Conservation (phyloP, 441 rosid species). For the Melianthus villosus region DNA sequence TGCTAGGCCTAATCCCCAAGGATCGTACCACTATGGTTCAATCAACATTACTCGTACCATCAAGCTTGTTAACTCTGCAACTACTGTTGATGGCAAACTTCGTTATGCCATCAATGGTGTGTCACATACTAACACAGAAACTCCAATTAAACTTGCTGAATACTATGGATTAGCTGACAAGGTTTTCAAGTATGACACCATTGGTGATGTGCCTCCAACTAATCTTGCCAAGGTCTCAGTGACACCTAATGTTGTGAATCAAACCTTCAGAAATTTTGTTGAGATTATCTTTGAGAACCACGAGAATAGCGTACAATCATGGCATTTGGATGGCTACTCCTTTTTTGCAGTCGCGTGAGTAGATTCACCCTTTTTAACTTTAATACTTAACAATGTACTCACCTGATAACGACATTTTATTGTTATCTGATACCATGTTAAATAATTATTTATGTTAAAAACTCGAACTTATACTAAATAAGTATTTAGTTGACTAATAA, state of each 20-base stretch:
- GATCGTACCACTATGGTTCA: constrained; percentile 61
- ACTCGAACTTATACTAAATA: no score
- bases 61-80: constrained; percentile 38
- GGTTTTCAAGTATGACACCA: constrained; percentile 19
- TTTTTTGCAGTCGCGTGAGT: constrained; percentile 56
- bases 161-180: constrained; percentile 17
- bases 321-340: constrained; percentile 61
- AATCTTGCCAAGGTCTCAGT: no score
- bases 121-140: constrained; percentile 48
- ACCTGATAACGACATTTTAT: no score
- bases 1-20: constrained; percentile 74
- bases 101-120: constrained; percentile 56
- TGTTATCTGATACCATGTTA: no score
- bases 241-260: no score
- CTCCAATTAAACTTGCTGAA: constrained; percentile 68
- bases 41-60: constrained; percentile 38
- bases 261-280: constrained; percentile 31
- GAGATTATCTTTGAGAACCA: constrained; percentile 46
- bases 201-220: constrained; percentile 24
- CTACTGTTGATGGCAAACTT: constrained; percentile 44
- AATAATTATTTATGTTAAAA: no score
- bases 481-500: no score
- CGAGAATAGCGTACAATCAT: constrained; percentile 46
- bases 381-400: no score
- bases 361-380: no score